phyloP scores from a whole-genome alignment of 352 stramenopile species.

The Albugo candida region DNA sequence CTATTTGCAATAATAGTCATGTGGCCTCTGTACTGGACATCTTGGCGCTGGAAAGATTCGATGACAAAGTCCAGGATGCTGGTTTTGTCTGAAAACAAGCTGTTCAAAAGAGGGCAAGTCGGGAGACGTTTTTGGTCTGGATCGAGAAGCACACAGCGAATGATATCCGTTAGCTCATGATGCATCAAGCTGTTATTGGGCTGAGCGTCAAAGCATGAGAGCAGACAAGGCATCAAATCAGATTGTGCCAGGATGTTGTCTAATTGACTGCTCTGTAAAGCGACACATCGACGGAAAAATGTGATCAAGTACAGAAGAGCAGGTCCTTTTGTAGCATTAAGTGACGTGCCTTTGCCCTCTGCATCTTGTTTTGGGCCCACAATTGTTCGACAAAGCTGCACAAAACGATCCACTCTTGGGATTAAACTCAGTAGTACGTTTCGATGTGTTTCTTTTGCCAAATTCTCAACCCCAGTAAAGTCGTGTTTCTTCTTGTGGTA shows the following conservation, averaged over 20 bases:
- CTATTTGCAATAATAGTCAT: constrained; percentile 81
- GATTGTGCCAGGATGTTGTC: constrained; percentile 49
- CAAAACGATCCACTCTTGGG: constrained; percentile 59
- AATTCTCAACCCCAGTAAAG: constrained; percentile 37
- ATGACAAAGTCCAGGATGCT: constrained; percentile 75
- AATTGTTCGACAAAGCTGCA: constrained; percentile 45
- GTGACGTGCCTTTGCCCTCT: constrained; percentile 10
- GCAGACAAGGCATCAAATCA: constrained; percentile 62
- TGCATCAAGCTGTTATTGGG: constrained; percentile 70
- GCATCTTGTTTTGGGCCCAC: constrained; percentile 24
- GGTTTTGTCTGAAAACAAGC: constrained; percentile 40
- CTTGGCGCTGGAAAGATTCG: constrained; percentile 38
- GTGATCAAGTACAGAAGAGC: constrained; percentile 54
- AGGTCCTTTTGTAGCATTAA: constrained; percentile 37
- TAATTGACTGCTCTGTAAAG: constrained; percentile 52
- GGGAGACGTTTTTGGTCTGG: constrained; percentile 64
- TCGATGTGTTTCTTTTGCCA: constrained; percentile 27
- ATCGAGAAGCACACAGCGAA: constrained; percentile 70
- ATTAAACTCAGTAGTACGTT: constrained; percentile 29
- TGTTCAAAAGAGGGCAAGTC: constrained; percentile 58
- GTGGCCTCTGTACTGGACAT: constrained; percentile 70
- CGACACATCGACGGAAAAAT: constrained; percentile 68
- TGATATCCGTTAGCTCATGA: constrained; percentile 70
- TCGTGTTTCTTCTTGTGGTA: constrained; percentile 75
- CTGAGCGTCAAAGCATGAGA: constrained; percentile 57